Evolutionary conservation across 805 yeast species (phyloP).

Genomic region (Saccharomyces cerevisiae): DNA sequence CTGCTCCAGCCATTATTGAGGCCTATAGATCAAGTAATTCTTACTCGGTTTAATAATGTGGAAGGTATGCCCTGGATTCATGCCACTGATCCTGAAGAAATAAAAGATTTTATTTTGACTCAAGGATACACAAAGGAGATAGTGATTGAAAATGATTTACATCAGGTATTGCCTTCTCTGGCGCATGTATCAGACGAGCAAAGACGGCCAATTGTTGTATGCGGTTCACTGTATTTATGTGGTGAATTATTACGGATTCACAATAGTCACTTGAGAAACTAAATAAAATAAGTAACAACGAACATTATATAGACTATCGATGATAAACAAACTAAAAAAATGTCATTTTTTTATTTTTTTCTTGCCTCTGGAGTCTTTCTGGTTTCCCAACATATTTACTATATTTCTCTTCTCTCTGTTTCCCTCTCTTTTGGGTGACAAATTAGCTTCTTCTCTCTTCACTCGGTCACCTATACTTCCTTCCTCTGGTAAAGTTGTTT

Average conservation of each 20-base stretch:
- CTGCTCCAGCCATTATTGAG: conserved; percentile 45
- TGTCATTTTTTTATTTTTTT: background rate
- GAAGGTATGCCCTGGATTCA: conserved; percentile 93
- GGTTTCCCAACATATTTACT: conserved; percentile 2
- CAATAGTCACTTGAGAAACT: conserved; percentile 10
- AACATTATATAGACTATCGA: background rate
- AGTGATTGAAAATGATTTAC: conserved; percentile 17
- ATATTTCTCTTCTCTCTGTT: conserved; percentile 1
- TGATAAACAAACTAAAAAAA: background rate
- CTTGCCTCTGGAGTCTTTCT: background rate
- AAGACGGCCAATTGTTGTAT: conserved; percentile 38
- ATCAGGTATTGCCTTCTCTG: conserved; percentile 24
- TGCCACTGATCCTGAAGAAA: conserved; percentile 33
- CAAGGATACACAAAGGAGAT: conserved; percentile 29
- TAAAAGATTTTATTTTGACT: conserved; percentile 14
- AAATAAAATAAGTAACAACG: background rate
- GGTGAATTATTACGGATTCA: conserved; percentile 44
- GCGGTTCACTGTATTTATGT: conserved; percentile 65
- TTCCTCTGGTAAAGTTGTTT: background rate
- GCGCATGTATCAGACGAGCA: conserved; percentile 3
- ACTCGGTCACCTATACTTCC: background rate
- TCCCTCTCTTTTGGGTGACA: background rate
- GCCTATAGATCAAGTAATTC: conserved; percentile 47
- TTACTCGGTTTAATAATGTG: conserved; percentile 59
- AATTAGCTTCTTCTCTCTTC: background rate